Conservation (phyloP, 257 asterid species). For the Orobanche coerulescens region DNA sequence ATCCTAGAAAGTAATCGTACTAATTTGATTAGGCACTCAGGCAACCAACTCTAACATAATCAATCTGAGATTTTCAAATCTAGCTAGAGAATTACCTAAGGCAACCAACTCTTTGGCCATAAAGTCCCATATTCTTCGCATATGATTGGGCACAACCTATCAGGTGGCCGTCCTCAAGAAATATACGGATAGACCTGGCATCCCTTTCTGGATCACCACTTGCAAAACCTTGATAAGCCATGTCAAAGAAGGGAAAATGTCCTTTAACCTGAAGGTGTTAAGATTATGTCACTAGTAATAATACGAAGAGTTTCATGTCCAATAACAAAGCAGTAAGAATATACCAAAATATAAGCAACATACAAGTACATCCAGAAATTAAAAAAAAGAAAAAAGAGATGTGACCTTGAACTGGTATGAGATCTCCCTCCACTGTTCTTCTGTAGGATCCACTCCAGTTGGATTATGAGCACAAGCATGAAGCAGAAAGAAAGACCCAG, state of each 20-base stretch:
- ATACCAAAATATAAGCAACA: background rate
- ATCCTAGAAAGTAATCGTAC: no score
- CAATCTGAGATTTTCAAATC: background rate
- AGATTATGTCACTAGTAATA: background rate
- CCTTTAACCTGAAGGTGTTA: slow-evolving; percentile 60
- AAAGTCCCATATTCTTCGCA: slow-evolving; percentile 99
- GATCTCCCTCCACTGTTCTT: slow-evolving; percentile 96
- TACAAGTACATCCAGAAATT: background rate
- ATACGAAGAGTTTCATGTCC: background rate
- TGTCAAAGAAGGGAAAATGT: slow-evolving; percentile 88
- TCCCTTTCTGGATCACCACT: slow-evolving; percentile 97
- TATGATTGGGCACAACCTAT: slow-evolving; percentile 97
- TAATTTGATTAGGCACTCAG: no score
- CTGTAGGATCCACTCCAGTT: slow-evolving; percentile 96
- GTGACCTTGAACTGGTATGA: slow-evolving; percentile 80
- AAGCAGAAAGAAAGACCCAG: slow-evolving; percentile 83
- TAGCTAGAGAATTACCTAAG: slow-evolving; percentile 48
- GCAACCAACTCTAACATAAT: no score
- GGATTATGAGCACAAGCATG: slow-evolving; percentile 99
- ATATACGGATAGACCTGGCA: slow-evolving; percentile 84
- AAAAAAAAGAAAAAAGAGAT: background rate
- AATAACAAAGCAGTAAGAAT: background rate
- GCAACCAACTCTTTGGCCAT: slow-evolving; percentile 97
- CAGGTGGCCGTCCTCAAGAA: slow-evolving; percentile 88
- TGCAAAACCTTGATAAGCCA: slow-evolving; percentile 99